These are phyloP conservation scores for Carex scoparia DNA, from an alignment of 176 grass and related monocot genomes.

Conservation along the genomic window DNA sequence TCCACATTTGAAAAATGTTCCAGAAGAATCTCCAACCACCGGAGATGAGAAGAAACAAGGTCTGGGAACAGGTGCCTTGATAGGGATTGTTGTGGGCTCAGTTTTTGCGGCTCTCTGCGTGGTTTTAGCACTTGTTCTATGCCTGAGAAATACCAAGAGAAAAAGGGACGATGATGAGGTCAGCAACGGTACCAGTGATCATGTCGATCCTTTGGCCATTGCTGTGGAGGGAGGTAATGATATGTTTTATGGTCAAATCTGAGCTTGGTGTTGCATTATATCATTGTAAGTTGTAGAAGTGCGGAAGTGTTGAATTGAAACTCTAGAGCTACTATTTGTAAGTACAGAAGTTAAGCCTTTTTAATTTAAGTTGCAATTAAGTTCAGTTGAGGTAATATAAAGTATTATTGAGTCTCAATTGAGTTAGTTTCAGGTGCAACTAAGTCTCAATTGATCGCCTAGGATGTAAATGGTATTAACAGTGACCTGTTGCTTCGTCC, in stretches of 20 bases:
- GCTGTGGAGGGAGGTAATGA: slow-evolving; percentile 64
- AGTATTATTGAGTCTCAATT: neutral
- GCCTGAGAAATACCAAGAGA: slow-evolving; percentile 40
- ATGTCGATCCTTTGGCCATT: slow-evolving; percentile 42
- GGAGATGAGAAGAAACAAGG: slow-evolving; percentile 46
- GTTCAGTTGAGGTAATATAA: neutral
- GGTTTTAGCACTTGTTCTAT: slow-evolving; percentile 51
- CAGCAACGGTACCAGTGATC: slow-evolving; percentile 58
- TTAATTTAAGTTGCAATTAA: neutral
- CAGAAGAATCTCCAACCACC: slow-evolving; percentile 29
- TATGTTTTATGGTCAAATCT: neutral
- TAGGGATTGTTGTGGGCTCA: slow-evolving; percentile 63
- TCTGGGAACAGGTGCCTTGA: slow-evolving; percentile 44
- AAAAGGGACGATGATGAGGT: slow-evolving; percentile 42
- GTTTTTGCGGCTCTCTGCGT: slow-evolving; percentile 42
- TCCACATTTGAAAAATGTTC: slow-evolving; percentile 35
- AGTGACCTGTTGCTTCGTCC: neutral
- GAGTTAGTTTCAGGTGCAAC: neutral
- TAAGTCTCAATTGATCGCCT: slow-evolving; percentile 8
- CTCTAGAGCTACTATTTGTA: neutral
- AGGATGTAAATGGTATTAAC: neutral
- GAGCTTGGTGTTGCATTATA: neutral
- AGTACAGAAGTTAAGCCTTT: neutral
- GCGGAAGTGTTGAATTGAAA: neutral
- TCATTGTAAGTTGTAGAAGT: neutral